Base-by-base conservation (phyloP, 805 yeast genomes). In the Ogataea salicorniae region DNA sequence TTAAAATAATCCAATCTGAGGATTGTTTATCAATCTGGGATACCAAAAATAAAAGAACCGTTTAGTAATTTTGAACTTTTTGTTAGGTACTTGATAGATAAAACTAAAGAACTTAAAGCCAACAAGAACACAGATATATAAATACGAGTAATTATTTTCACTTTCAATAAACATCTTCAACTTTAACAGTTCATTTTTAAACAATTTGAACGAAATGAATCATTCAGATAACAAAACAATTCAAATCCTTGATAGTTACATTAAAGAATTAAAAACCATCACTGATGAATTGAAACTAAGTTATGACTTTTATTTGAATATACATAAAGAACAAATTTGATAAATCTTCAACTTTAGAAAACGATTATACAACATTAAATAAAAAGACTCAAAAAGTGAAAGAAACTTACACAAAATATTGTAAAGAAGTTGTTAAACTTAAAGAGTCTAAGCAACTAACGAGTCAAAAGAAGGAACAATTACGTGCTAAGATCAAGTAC, bases 401-500 rank as follows among this genome's bases (percentile, higher is more conserved):
- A 31, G 35, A 20, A 7, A 17, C 35, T 6, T 42, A 42, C 26
- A n/a, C 39, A 4, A 42, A 42, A 34, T 26, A 37, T 15, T 38
- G 41, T 22, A 37, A 20, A 36, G 48, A 36, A 45, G 47, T 5
- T 29, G 59, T 6, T 67, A 65, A 16, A 46, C 53, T 4, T 4
- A 31, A 50, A 73, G 47, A 23, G 8, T 23, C 39, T 37, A 48
- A n/a, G 31, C 43, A 35, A 26, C 43, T 16, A 15, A 39, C 38
- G 4, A 46, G 26, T 36, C 46, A 15, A 42, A 49, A 39, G 17
- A 46, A 14, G 34, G 63, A 39, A 41, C 66, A 11, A 35, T 44
- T 33, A 72, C 72, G 2, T 53, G 70, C 14, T 52, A 73, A 39
- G 52, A 70, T 3, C 49, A 73, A 34, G 72, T 33, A 31, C 22